Base-by-base conservation (phyloP, 371 early-diverging fungal species). In the Rhizopus stolonifer region DNA sequence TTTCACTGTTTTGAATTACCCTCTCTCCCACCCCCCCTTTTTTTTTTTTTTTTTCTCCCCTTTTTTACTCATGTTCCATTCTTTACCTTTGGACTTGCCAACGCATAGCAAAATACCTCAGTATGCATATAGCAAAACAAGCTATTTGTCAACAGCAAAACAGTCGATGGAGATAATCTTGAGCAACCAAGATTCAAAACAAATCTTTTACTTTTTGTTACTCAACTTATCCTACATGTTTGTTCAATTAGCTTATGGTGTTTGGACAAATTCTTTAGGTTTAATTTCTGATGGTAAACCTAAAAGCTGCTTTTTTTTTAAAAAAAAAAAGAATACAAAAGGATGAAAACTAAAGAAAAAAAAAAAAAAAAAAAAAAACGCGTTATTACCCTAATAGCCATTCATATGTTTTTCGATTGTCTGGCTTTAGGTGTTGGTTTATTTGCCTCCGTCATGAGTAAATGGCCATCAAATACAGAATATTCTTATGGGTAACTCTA, bases 361-460 rank as follows among this genome's bases (percentile, higher is more conserved):
- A 29, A 17, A 25, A 24, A 25, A 2, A 4, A 21, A 14, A 19
- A 42, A 22, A 17, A 29, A 4, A 2, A 5, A 13, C 13, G n/a
- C 10, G 36, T 19, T 33, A 25, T 22, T 29, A 43, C 11, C 7
- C 5, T 0, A 9, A 13, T 58, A 83, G 92, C 95, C 17, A 92
- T 96, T 42, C 98, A 98, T 70, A 98, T 98, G 98, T 84, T 95
- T 56, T 98, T 98, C 72, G 98, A 98, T 64, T 94, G 93, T 55
- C 73, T 94, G 59, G 96, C 95, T 10, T 65, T 98, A 45, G 88
- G 85, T 3, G 84, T 95, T 19, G 91, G 93, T 26, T 67, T 98
- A 14, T 79, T 88, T 48, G 96, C 95, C 3, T 83, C 91, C 4
- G 92, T 96, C 3, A 88, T 95, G 81, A 85, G 88, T 56, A 91